Evolutionary conservation across 2,329 filamentous ascomycete genomes (phyloP).

Genomic region (Alternaria metachromatica): DNA sequence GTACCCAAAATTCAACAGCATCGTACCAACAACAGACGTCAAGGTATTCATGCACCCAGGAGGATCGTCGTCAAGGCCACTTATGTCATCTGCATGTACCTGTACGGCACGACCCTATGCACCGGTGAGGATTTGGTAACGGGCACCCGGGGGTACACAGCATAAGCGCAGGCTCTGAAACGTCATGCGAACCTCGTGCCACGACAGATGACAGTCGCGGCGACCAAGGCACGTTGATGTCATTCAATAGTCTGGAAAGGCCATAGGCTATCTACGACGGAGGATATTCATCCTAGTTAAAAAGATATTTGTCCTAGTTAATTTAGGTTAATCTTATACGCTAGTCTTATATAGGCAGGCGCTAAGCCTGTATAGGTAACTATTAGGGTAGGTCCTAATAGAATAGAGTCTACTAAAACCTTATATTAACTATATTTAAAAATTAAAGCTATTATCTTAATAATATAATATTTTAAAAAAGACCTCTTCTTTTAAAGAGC

Average conservation of each 20-base stretch:
- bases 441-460: no score
- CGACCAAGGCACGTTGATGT: neutral
- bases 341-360: no score
- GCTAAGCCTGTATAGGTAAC: no score
- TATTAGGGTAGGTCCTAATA: no score
- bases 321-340: no score
- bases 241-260: neutral
- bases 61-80: neutral
- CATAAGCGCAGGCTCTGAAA: conserved; percentile 5
- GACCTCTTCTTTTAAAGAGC: no score
- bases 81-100: conserved; percentile 10
- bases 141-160: conserved; percentile 10
- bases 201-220: neutral
- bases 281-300: no score
- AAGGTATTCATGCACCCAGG: neutral
- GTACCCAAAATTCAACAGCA: neutral
- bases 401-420: no score
- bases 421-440: no score
- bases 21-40: neutral
- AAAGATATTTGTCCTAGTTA: no score
- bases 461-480: no score
- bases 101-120: conserved; percentile 9
- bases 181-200: neutral
- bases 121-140: conserved; percentile 12
- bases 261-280: neutral